Evolutionary conservation across 257 asterid species (phyloP).

Genomic region (Thymus quinquecostatus): DNA sequence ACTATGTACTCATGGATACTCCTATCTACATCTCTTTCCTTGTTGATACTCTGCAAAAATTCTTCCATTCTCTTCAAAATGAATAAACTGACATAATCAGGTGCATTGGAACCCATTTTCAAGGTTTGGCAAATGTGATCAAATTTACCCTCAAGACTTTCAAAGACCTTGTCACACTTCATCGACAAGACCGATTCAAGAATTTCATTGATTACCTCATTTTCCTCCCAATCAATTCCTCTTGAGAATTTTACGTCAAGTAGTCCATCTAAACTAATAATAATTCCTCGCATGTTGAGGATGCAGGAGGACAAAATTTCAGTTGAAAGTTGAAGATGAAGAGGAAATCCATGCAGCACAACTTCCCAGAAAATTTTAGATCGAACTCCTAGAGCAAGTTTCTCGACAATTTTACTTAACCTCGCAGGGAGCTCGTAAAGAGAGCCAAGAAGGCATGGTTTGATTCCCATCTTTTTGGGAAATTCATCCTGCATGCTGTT

Average conservation of each 20-base stretch:
- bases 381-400: slow-evolving; percentile 60
- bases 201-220: slow-evolving; percentile 57
- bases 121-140: slow-evolving; percentile 64
- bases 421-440: slow-evolving; percentile 60
- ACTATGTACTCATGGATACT: slow-evolving; percentile 67
- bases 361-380: slow-evolving; percentile 74
- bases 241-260: slow-evolving; percentile 56
- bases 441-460: slow-evolving; percentile 53
- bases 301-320: slow-evolving; percentile 81
- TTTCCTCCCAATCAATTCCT: slow-evolving; percentile 51
- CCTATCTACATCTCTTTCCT: slow-evolving; percentile 50
- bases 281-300: slow-evolving; percentile 65
- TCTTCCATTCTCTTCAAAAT: slow-evolving; percentile 82
- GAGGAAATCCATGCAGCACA: slow-evolving; percentile 85
- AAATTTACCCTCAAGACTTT: slow-evolving; percentile 62
- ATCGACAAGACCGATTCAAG: slow-evolving; percentile 72
- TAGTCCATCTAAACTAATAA: slow-evolving; percentile 60
- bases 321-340: slow-evolving; percentile 51
- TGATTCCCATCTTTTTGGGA: slow-evolving; percentile 57
- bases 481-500: slow-evolving; percentile 60
- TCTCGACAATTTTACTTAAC: slow-evolving; percentile 55
- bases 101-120: slow-evolving; percentile 61
- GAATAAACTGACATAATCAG: slow-evolving; percentile 67
- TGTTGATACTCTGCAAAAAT: slow-evolving; percentile 50
- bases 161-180: slow-evolving; percentile 81